Conservation (phyloP, 2,329 filamentous ascomycete genomes). For the Thermothelomyces thermophilus region DNA sequence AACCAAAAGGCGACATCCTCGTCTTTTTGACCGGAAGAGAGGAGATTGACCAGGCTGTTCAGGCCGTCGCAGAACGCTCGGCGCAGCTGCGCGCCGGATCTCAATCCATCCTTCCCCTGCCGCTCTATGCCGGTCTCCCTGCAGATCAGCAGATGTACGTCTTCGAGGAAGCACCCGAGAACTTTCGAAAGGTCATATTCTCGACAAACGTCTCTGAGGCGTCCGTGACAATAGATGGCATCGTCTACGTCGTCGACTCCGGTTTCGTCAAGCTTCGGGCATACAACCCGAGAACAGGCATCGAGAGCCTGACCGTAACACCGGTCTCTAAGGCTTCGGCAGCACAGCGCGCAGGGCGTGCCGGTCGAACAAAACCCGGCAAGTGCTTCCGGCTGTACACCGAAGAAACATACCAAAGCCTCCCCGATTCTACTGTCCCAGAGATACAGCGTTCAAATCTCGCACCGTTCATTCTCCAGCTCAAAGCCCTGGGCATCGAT, state of each 20-base stretch:
- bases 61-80: slow-evolving; percentile 68
- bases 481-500: slow-evolving; percentile 92
- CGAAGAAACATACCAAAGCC: slow-evolving; percentile 58
- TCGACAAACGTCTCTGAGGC: slow-evolving; percentile 96
- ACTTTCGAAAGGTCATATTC: slow-evolving; percentile 84
- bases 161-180: slow-evolving; percentile 75
- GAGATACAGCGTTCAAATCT: slow-evolving; percentile 92
- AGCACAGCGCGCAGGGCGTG: slow-evolving; percentile 83
- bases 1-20: slow-evolving; percentile 78
- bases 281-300: slow-evolving; percentile 77
- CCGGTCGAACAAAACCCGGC: slow-evolving; percentile 79
- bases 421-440: slow-evolving; percentile 70
- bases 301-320: slow-evolving; percentile 77
- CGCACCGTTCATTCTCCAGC: slow-evolving; percentile 78
- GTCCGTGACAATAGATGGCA: slow-evolving; percentile 87
- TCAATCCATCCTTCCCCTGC: slow-evolving; percentile 60
- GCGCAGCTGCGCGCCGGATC: slow-evolving; percentile 54
- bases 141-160: slow-evolving; percentile 93
- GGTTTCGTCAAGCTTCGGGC: slow-evolving; percentile 87
- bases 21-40: slow-evolving; percentile 90
- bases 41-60: slow-evolving; percentile 80
- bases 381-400: slow-evolving; percentile 95
- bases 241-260: slow-evolving; percentile 83
- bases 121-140: slow-evolving; percentile 81
- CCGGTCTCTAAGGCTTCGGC: slow-evolving; percentile 86